These are phyloP conservation scores for Linnemannia exigua DNA, from an alignment of 192 early-diverging fungal species.

Conservation along the genomic window DNA sequence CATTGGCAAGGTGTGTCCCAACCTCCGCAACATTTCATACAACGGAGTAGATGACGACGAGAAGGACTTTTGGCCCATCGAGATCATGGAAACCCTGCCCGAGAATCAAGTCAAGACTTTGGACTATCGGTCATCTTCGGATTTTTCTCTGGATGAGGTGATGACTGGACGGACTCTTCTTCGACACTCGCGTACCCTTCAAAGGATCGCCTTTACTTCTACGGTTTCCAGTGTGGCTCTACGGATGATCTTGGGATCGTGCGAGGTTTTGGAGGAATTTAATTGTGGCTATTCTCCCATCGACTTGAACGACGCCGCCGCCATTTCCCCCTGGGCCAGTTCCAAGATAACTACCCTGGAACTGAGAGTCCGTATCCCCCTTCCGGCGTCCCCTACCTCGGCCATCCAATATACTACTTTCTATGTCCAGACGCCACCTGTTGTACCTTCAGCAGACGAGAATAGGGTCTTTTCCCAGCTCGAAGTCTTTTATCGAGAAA, in stretches of 20 bases:
- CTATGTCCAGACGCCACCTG: not conserved
- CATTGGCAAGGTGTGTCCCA: not conserved
- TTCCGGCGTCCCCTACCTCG: not conserved
- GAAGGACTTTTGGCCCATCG: not conserved
- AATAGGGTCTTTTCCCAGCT: not conserved
- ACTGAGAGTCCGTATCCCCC: not conserved
- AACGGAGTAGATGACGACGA: not conserved
- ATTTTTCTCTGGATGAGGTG: not conserved
- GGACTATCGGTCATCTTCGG: not conserved
- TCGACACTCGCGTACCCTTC: not conserved
- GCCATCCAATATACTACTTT: not conserved
- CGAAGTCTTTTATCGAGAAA: not conserved
- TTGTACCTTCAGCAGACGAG: not conserved
- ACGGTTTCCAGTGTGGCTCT: not conserved
- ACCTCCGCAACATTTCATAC: not conserved
- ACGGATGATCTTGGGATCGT: not conserved
- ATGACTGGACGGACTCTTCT: not conserved
- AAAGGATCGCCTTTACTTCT: not conserved
- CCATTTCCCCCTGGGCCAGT: not conserved
- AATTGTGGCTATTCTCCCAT: not conserved
- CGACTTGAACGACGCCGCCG: not conserved
- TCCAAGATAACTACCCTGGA: not conserved
- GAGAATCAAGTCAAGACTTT: not conserved
- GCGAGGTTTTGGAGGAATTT: not conserved
- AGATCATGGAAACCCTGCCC: not conserved